Evolutionary conservation across 805 yeast species (phyloP), one percentile per base, ranked within the genome.

Genomic region (Lipomyces lipofer): DNA sequence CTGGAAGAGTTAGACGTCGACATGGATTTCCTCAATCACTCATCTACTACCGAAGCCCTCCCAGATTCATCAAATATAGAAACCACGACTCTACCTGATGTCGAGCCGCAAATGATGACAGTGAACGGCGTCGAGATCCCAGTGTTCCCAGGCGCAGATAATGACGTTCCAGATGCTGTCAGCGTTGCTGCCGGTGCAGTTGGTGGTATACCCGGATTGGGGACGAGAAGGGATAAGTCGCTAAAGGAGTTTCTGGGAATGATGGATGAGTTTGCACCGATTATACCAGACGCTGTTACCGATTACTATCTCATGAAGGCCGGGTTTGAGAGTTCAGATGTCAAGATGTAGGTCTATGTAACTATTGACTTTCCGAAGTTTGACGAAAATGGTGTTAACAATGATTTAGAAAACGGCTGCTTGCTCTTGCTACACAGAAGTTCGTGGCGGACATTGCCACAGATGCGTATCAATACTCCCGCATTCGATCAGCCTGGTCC

Each of bases 351-450:
- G 48, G 66, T 43, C 2, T 13, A n/a, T 35, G 15, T 19, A 2
- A 32, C 17, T 28, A 46, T 17, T 29, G 13, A 9, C 9, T 5
- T 27, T 12, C 0, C 43, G 19, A 10, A 17, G 21, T 33, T 27
- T 69, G 73, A 4, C 33, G 38, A 44, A 50, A 43, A 53, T 54
- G 38, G 28, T 30, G 19, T 17, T n/a, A 13, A 10, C 9, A 5
- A 27, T 8, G 22, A 38, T 12, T 12, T 42, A 60, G 66, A 53
- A 91, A 90, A 69, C 77, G 98, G 50, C 73, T 94, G 33, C 75
- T 94, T 46, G 97, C 98, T 0, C 75, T 94, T 52, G 98, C 99
- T 0, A 94, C 99, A 0, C 99, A 95, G 66, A 94, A 94, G 67
- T 94, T 94, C 69, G 80, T 94, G 25, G 83, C 91, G 57, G 99